Base-by-base conservation (phyloP, 1,139 yeast genomes). In the Eremothecium sinecaudum region DNA sequence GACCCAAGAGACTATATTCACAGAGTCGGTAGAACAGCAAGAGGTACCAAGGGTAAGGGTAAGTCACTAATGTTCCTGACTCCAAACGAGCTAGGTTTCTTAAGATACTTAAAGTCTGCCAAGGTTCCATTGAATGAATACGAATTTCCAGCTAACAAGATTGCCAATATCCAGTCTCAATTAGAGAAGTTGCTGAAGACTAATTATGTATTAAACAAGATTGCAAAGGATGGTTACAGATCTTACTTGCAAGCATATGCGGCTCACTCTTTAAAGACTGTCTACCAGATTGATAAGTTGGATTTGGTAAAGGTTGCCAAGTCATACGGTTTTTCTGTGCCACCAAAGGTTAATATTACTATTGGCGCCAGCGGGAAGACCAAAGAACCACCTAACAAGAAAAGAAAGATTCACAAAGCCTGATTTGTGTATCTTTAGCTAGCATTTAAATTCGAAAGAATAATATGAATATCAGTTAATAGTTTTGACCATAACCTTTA, bases 1-100 rank as follows among this genome's bases (percentile, higher is more conserved):
- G 97, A 90, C 63, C 97, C 97, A 59, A 77, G 96, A 63, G 96
- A 87, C 63, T 90, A 90, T 56, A 87, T 90, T 50, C 98, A 90
- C 63, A 77, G 97, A 61, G 97, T 90, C 23, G 98, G 98, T 44
- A 79, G 98, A 69, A 90, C 98, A 18, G 98, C 98, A 12, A 77
- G 98, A 65, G 98, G 97, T 40, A 71, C 93, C 14, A 58, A 72
- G 33, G 97, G 95, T 38, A 79, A 79, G 56, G 99, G 99, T 47
- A 83, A 79, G 61, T 82, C 94, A 11, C 67, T 90, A 43, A 87
- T 90, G 97, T 90, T 90, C 62, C 69, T 90, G 59, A 79, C 90
- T 3, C 97, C 98, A 27, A 77, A 76, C 29, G 99, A 90, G 62
- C 71, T 92, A 37, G 98, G 98, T 4, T 92, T 90, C 64, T 66